Base-by-base conservation (phyloP, 345 rosid genomes). In the Cardiospermum halicacabum region DNA sequence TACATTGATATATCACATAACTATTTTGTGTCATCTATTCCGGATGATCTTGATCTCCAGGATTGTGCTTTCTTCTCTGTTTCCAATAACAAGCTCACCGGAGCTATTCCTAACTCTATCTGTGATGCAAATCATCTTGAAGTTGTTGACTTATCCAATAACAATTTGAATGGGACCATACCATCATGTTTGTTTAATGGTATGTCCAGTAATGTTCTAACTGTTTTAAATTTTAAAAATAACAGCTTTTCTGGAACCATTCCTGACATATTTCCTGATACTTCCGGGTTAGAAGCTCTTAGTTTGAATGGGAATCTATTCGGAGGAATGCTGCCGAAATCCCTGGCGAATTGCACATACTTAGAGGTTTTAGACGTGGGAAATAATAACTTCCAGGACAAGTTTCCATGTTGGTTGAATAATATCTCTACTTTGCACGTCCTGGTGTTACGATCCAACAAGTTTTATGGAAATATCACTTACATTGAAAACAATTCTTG, bases 71-170 rank as follows among this genome's bases (percentile, higher is more conserved):
- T 69, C 69, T 34, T 79, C 50, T 82, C 86, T 5, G 45, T 78
- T 15, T 62, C 85, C 19, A 56, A 61, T 18, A 84, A 81, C 42
- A 11, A 13, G 4, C 62, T 80, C 13, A 2, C 3, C 0, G 86
- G 89, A 8, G 48, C 0, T 9, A 75, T 84, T 3, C 91, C 86
- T 0, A 1, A 5, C 0, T 77, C 80, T 16, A 11, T 81, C 3
- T 83, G 86, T 78, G 70, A 15, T 18, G 40, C 56, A 1, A 2
- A 0, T 2, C 0, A 0, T 48, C 70, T 83, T 2, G 0, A 9
- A 58, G 67, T 74, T 8, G 74, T 85, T 32, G 78, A 80, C 55
- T 4, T 80, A 50, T 85, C 91, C 0, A 26, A 56, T 43, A 85
- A 85, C 58, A 36, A 15, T 3, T 69, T 85, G 65, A 61, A 0